These are phyloP conservation scores for Tritrichomonas musculus DNA, from an alignment of 208 protist genomes.

Conservation along the genomic window DNA sequence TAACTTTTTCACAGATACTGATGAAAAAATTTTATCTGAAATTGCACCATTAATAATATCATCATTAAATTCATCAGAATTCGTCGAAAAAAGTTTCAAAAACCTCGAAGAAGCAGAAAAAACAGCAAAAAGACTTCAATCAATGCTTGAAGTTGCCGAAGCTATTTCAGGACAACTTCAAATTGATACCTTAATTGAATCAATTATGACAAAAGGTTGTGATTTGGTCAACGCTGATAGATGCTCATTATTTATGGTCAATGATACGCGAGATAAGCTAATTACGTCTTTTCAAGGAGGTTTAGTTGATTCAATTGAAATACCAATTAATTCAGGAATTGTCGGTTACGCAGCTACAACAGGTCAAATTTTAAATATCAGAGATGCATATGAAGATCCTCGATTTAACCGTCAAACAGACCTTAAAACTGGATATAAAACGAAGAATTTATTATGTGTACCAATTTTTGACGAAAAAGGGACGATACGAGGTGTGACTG, in stretches of 20 bases:
- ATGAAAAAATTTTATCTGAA: neutral
- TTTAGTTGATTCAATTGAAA: neutral
- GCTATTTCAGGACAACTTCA: neutral
- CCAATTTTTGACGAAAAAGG: constrained; percentile 41
- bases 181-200: neutral
- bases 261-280: neutral
- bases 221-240: neutral
- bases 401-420: neutral
- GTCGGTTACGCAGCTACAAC: constrained; percentile 27
- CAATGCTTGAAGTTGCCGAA: neutral
- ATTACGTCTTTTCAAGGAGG: neutral
- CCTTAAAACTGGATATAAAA: neutral
- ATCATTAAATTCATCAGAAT: neutral
- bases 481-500: constrained; percentile 45
- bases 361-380: neutral
- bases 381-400: constrained; percentile 13
- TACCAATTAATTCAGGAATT: neutral
- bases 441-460: neutral
- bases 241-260: constrained; percentile 7
- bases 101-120: neutral
- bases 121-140: neutral
- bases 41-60: neutral
- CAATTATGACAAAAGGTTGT: neutral
- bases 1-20: constrained; percentile 4
- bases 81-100: neutral